Conservation (phyloP, 768 basidiomycete genomes). For the Lyophyllum decastes region DNA sequence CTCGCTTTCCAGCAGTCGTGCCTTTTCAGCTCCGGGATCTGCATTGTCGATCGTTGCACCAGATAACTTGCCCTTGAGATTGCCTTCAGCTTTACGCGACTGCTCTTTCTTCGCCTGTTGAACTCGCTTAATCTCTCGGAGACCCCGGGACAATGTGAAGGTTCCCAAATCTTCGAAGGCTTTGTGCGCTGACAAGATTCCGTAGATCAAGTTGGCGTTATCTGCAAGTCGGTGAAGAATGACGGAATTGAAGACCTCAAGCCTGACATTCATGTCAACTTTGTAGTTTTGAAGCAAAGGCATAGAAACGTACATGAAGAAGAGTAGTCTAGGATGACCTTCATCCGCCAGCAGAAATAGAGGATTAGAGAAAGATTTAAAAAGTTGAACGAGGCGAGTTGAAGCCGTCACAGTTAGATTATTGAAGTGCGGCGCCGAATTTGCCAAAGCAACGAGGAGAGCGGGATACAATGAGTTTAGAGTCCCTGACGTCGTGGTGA, state of each 20-base stretch:
- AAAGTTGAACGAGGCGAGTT: slow-evolving; percentile 83
- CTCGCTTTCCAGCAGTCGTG: slow-evolving; percentile 61
- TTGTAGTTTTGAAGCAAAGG: not conserved
- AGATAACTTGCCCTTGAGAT: slow-evolving; percentile 38
- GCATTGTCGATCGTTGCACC: slow-evolving; percentile 34
- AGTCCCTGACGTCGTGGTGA: slow-evolving; percentile 83
- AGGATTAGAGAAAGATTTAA: slow-evolving; percentile 89
- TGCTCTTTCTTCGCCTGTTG: slow-evolving; percentile 77
- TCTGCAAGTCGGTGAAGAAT: slow-evolving; percentile 76
- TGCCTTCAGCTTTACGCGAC: slow-evolving; percentile 36
- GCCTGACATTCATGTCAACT: slow-evolving; percentile 39
- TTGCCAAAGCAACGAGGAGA: slow-evolving; percentile 86
- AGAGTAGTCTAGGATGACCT: slow-evolving; percentile 90
- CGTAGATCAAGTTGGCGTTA: slow-evolving; percentile 88
- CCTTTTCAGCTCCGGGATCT: slow-evolving; percentile 63
- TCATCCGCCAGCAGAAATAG: slow-evolving; percentile 90
- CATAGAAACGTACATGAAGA: slow-evolving; percentile 69
- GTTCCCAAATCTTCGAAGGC: slow-evolving; percentile 89
- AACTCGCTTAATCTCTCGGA: slow-evolving; percentile 79
- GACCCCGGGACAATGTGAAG: slow-evolving; percentile 83
- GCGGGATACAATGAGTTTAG: slow-evolving; percentile 90
- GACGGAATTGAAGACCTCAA: slow-evolving; percentile 90
- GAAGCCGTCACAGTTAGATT: slow-evolving; percentile 80
- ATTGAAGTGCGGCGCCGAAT: slow-evolving; percentile 85
- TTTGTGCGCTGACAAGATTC: slow-evolving; percentile 80